These are phyloP conservation scores for Gracilariopsis chorda DNA, from an alignment of 23 red algal species.

Conservation along the genomic window DNA sequence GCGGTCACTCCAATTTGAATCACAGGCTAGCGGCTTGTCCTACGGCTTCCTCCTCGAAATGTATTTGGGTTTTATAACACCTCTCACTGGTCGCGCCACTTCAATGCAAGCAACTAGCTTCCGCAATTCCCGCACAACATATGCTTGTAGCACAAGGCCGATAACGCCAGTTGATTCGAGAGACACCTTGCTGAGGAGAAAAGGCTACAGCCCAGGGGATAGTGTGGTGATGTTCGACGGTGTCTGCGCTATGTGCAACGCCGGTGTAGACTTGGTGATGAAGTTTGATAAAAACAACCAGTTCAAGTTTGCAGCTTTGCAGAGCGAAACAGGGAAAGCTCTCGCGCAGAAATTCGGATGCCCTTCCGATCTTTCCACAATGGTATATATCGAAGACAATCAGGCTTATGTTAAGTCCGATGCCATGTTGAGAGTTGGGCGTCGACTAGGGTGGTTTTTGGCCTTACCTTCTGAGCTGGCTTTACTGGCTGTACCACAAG, in stretches of 20 bases:
- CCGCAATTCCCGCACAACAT: too few species aligned
- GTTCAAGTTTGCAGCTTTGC: slow-evolving; percentile 70
- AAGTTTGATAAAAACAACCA: slow-evolving; percentile 19
- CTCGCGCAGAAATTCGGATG: slow-evolving; percentile 41
- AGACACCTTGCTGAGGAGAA: not conserved
- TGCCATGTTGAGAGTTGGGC: slow-evolving; percentile 50
- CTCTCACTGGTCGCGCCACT: too few species aligned
- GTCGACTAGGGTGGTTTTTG: slow-evolving; percentile 32
- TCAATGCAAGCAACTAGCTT: too few species aligned
- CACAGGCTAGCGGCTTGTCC: too few species aligned
- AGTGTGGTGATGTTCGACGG: slow-evolving; percentile 65
- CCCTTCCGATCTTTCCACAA: slow-evolving; percentile 64
- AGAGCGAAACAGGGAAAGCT: slow-evolving; percentile 54
- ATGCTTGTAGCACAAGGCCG: too few species aligned
- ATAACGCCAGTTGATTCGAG: too few species aligned
- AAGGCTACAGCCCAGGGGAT: slow-evolving; percentile 53
- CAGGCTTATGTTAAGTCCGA: slow-evolving; percentile 48
- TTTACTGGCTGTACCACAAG: slow-evolving; percentile 37
- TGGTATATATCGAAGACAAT: slow-evolving; percentile 68
- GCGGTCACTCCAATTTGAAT: too few species aligned
- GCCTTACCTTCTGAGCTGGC: slow-evolving; percentile 18
- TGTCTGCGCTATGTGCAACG: slow-evolving; percentile 72
- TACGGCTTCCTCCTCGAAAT: too few species aligned
- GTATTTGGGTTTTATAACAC: too few species aligned
- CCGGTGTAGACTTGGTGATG: slow-evolving; percentile 67